Conservation (phyloP, 2,329 filamentous ascomycete species). For the Nemania sp. region DNA sequence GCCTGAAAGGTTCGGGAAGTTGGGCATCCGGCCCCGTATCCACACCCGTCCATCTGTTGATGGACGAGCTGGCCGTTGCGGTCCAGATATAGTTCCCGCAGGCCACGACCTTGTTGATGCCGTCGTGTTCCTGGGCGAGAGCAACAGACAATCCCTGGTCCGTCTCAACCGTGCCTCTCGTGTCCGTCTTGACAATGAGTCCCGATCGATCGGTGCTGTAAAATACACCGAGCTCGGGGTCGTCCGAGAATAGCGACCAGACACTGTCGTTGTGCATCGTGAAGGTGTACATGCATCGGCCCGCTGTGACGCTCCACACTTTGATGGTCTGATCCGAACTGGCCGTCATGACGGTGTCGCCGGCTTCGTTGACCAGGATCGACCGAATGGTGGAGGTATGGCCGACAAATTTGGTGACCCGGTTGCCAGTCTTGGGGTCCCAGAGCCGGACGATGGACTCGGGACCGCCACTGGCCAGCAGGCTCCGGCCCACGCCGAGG, state of each 20-base stretch:
- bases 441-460: conserved; percentile 92
- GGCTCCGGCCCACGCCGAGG: conserved; percentile 75
- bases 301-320: conserved; percentile 94
- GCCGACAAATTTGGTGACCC: conserved; percentile 94
- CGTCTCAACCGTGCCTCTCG: conserved; percentile 70
- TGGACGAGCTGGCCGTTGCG: conserved; percentile 85
- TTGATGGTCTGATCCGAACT: conserved; percentile 98
- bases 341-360: conserved; percentile 89
- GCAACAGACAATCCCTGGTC: conserved; percentile 90
- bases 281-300: conserved; percentile 94
- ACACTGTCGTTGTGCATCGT: conserved; percentile 99
- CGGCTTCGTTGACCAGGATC: conserved; percentile 85
- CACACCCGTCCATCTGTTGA: conserved; percentile 88
- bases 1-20: conserved; percentile 59
- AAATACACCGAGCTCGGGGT: conserved; percentile 84
- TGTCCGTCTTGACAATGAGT: conserved; percentile 94
- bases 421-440: conserved; percentile 86
- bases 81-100: conserved; percentile 85
- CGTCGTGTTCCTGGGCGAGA: conserved; percentile 89
- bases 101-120: conserved; percentile 69
- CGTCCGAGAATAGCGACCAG: conserved; percentile 91
- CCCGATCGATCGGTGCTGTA: conserved; percentile 94
- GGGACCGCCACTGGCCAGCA: conserved; percentile 90
- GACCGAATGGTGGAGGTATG: conserved; percentile 94
- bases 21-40: conserved; percentile 76